These are phyloP conservation scores for Yamadazyma aaseri DNA, from an alignment of 1,139 yeast species.

Conservation along the genomic window DNA sequence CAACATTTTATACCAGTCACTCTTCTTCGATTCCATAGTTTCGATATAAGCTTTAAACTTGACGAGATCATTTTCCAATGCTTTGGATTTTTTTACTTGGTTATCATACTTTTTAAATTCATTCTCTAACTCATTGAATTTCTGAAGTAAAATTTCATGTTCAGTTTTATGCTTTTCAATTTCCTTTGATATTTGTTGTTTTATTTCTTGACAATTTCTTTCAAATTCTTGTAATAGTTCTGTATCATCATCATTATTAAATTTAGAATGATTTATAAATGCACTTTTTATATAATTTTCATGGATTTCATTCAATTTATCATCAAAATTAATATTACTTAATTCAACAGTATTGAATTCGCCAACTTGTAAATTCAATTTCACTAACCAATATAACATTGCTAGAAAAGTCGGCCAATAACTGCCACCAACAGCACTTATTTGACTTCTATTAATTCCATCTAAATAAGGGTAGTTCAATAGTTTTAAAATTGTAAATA, in stretches of 20 bases:
- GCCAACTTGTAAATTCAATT: conserved; percentile 50
- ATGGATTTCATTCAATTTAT: conserved; percentile 56
- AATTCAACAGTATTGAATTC: conserved; percentile 34
- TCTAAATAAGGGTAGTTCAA: conserved; percentile 81
- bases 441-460: conserved; percentile 75
- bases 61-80: conserved; percentile 67
- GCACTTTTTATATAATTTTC: conserved; percentile 65
- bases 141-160: conserved; percentile 43
- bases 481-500: conserved; percentile 61
- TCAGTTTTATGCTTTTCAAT: conserved; percentile 21
- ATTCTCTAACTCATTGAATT: conserved; percentile 22
- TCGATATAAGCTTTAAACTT: conserved; percentile 73
- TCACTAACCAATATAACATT: conserved; percentile 76
- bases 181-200: conserved; percentile 34
- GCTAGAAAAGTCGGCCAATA: conserved; percentile 87
- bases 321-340: conserved; percentile 31
- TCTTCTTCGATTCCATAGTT: conserved; percentile 61
- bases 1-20: conserved; percentile 61
- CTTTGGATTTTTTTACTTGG: conserved; percentile 57
- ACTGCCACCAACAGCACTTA: conserved; percentile 89
- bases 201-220: conserved; percentile 44
- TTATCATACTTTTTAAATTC: conserved; percentile 34
- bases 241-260: conserved; percentile 60
- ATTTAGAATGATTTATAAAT: conserved; percentile 59
- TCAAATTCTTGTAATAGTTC: conserved; percentile 57